A percentile compares a stretch with the other conserved stretches of the same genome.
These are phyloP conservation scores for Isoetes engelmannii DNA, from an alignment of 83 land plant genomes.

Conservation along the genomic window DNA sequence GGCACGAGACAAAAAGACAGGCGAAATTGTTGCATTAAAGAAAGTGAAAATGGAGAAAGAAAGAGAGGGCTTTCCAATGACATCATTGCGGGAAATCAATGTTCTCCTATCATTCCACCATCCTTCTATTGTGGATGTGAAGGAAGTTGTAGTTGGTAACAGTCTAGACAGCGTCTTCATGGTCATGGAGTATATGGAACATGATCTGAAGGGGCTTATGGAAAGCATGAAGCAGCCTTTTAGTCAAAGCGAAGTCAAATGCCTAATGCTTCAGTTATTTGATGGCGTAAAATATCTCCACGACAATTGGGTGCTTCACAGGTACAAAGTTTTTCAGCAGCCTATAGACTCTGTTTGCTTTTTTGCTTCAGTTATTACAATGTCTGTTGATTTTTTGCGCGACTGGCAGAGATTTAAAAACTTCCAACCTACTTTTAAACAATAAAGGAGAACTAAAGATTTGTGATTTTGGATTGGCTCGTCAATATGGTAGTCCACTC, in stretches of 20 bases:
- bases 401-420: slow-evolving; percentile 67
- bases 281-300: slow-evolving; percentile 88
- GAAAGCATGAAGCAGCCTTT: slow-evolving; percentile 79
- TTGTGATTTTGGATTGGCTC: slow-evolving; percentile 92
- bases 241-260: slow-evolving; percentile 92
- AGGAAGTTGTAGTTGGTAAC: slow-evolving; percentile 88
- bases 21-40: slow-evolving; percentile 88
- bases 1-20: slow-evolving; percentile 80
- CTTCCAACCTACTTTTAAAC: slow-evolving; percentile 87
- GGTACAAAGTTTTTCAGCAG: slow-evolving; percentile 7
- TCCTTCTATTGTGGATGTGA: slow-evolving; percentile 82
- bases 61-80: slow-evolving; percentile 79
- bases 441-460: slow-evolving; percentile 87
- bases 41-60: slow-evolving; percentile 85
- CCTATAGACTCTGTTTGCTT: no score
- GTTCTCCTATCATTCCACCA: slow-evolving; percentile 77
- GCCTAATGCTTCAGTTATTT: slow-evolving; percentile 85
- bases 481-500: slow-evolving; percentile 92
- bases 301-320: slow-evolving; percentile 95
- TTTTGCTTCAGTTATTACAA: no score
- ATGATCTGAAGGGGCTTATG: slow-evolving; percentile 86
- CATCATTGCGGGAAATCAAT: slow-evolving; percentile 87
- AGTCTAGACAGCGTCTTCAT: slow-evolving; percentile 67
- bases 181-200: slow-evolving; percentile 99
- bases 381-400: no score